A percentile compares a stretch with the other conserved stretches of the same genome.
Conservation (phyloP, 805 yeast genomes). For the Myxozyma mucilagina region DNA sequence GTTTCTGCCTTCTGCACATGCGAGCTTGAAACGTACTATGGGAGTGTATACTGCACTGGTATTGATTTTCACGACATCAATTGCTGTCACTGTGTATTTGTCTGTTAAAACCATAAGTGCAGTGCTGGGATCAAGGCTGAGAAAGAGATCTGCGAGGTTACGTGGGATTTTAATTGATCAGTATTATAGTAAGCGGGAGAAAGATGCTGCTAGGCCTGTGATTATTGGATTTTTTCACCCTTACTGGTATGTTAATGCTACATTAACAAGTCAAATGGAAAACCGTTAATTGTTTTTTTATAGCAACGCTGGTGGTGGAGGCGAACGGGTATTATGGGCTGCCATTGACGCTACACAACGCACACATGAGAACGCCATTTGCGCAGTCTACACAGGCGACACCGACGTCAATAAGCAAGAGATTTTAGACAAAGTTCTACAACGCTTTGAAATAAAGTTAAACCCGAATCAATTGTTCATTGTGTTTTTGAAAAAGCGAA, state of each 20-base stretch:
- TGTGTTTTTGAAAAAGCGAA: slow-evolving; percentile 56
- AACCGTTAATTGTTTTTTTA: neutral
- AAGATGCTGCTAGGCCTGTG: slow-evolving; percentile 28
- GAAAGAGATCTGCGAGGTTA: slow-evolving; percentile 8
- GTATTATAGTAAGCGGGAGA: slow-evolving; percentile 1
- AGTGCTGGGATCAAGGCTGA: slow-evolving; percentile 11
- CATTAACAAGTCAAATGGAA: neutral
- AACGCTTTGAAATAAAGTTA: slow-evolving; percentile 56
- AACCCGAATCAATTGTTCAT: slow-evolving; percentile 55
- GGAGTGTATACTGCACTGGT: slow-evolving; percentile 18
- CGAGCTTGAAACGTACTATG: neutral
- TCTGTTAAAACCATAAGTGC: slow-evolving; percentile 9
- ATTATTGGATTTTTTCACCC: slow-evolving; percentile 93
- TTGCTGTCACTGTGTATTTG: slow-evolving; percentile 9
- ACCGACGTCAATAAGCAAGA: slow-evolving; percentile 39
- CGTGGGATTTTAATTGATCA: slow-evolving; percentile 9
- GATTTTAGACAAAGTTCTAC: slow-evolving; percentile 46
- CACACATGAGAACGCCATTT: slow-evolving; percentile 52
- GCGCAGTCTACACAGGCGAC: slow-evolving; percentile 74
- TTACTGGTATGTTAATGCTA: slow-evolving; percentile 41
- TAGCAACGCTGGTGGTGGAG: slow-evolving; percentile 97
- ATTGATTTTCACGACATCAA: slow-evolving; percentile 14
- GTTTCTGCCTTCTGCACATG: slow-evolving; percentile 11
- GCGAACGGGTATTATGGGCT: slow-evolving; percentile 95
- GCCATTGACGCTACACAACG: slow-evolving; percentile 73